Evolutionary conservation across 1,284 basidiomycete genomes (phyloP), one percentile per base, ranked within the genome.

Genomic region (Ustilago sp.): DNA sequence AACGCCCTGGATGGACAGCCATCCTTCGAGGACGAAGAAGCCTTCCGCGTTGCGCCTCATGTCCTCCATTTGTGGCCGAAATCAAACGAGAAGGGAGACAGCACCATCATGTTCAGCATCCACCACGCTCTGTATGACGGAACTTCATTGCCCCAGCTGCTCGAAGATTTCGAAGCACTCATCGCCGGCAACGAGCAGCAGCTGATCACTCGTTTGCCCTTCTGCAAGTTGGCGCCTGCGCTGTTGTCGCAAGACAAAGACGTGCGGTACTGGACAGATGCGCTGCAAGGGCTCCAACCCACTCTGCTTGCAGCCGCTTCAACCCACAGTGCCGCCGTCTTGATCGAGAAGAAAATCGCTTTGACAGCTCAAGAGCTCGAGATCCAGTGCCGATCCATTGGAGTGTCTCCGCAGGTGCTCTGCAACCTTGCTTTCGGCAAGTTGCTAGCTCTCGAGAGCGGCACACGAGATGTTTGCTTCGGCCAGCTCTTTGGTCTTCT

Each of bases 51-150:
- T 32, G 8, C 68, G 2, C 64, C 77, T 8, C 80, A 86, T 75
- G 74, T 75, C 52, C 50, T 78, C n/a, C 76, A 81, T 51, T 3
- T 71, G 32, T 74, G 66, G 64, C 19, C 67, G 11, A 28, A 54
- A 3, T 7, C 34, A 36, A 39, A 17, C 19, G 13, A 59, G 6
- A 48, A 54, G 3, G 59, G 23, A 17, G 35, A 19, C 34, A 4
- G 53, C 8, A 41, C 28, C 2, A 28, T 71, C 13, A 31, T 68
- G 59, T 59, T 81, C 1, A 77, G 73, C 64, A 72, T 81, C 9
- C 79, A 81, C n/a, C 79, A 81, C 39, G 74, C 79, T 43, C 47
- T 83, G 43, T 83, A 83, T 36, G 81, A 83, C 32, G 81, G 78
- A 15, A 67, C 64, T 35, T 72, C 74, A 17, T 68, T 83, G 6